A percentile compares a stretch with the other conserved stretches of the same genome.
Evolutionary conservation across 1,139 yeast species (phyloP).

Genomic region (Candida tetrigidarum): DNA sequence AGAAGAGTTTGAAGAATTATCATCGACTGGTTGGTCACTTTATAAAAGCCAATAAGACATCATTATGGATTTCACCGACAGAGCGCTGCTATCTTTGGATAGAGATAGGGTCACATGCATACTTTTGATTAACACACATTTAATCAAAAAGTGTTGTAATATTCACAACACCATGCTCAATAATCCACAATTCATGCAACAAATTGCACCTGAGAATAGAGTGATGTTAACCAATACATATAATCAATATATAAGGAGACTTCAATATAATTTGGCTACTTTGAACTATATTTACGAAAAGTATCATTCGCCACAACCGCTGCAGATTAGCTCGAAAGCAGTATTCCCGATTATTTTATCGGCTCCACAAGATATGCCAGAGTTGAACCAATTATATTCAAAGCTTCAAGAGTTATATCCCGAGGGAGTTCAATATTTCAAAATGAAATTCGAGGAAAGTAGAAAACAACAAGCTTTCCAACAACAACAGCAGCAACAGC

Average conservation of each 20-base stretch:
- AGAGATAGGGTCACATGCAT: slow-evolving; percentile 54
- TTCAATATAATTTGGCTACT: slow-evolving; percentile 58
- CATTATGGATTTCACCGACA: slow-evolving; percentile 15
- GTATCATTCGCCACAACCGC: slow-evolving; percentile 38
- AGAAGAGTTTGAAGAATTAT: background rate
- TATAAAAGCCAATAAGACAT: background rate
- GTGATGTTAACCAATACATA: slow-evolving; percentile 48
- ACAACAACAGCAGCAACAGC: slow-evolving; percentile 15
- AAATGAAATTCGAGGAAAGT: slow-evolving; percentile 48
- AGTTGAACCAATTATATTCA: slow-evolving; percentile 49
- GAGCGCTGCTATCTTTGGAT: slow-evolving; percentile 30
- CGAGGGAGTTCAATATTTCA: slow-evolving; percentile 55
- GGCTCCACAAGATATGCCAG: slow-evolving; percentile 62
- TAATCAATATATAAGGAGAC: slow-evolving; percentile 54
- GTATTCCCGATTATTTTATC: slow-evolving; percentile 56
- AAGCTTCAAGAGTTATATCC: slow-evolving; percentile 57
- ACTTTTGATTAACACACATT: slow-evolving; percentile 54
- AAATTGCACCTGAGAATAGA: slow-evolving; percentile 40
- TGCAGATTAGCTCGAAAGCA: slow-evolving; percentile 28
- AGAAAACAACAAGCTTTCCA: slow-evolving; percentile 28
- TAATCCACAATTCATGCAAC: slow-evolving; percentile 40
- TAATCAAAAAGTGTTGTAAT: slow-evolving; percentile 51
- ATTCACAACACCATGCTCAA: slow-evolving; percentile 40
- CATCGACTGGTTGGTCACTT: background rate
- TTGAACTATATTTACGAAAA: slow-evolving; percentile 56